Evolutionary conservation across 2,329 filamentous ascomycete species (phyloP).

Genomic region (Fusarium armeniacum): DNA sequence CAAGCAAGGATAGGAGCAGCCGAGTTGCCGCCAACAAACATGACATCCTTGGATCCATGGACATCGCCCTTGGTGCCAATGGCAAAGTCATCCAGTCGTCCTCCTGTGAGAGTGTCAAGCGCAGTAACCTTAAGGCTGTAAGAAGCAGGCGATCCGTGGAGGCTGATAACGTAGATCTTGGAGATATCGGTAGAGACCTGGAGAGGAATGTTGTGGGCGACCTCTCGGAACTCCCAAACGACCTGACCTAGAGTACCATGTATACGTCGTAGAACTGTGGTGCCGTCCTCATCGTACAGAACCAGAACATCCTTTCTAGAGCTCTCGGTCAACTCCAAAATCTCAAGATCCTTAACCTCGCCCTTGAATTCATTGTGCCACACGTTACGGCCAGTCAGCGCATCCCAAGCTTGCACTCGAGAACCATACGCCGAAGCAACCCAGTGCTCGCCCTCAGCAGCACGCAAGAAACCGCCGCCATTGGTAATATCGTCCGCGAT

Average conservation of each 20-base stretch:
- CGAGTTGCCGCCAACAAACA: slow-evolving; percentile 82
- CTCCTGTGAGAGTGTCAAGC: slow-evolving; percentile 80
- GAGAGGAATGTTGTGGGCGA: slow-evolving; percentile 77
- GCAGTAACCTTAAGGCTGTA: slow-evolving; percentile 82
- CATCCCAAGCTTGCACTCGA: slow-evolving; percentile 85
- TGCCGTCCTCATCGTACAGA: slow-evolving; percentile 72
- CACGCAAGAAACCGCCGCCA: slow-evolving; percentile 70
- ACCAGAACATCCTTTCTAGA: slow-evolving; percentile 78
- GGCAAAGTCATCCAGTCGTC: slow-evolving; percentile 77
- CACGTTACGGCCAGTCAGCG: slow-evolving; percentile 80
- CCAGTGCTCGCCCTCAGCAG: slow-evolving; percentile 83
- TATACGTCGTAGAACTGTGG: slow-evolving; percentile 76
- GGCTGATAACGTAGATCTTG: slow-evolving; percentile 81
- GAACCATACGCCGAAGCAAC: slow-evolving; percentile 80
- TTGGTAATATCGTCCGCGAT: slow-evolving; percentile 67
- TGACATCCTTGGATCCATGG: slow-evolving; percentile 71
- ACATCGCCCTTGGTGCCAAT: slow-evolving; percentile 83
- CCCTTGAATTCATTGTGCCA: slow-evolving; percentile 78
- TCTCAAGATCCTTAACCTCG: slow-evolving; percentile 77
- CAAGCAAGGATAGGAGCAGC: slow-evolving; percentile 81
- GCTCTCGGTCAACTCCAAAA: slow-evolving; percentile 77
- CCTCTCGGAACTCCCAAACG: slow-evolving; percentile 83
- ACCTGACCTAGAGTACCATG: slow-evolving; percentile 79
- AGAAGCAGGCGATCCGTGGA: slow-evolving; percentile 77
- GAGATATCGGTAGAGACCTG: slow-evolving; percentile 79